A percentile compares a stretch with the other conserved stretches of the same genome.
Evolutionary conservation across 306 rosid genomes (phyloP).

Genomic region (Luffa acutangula): DNA sequence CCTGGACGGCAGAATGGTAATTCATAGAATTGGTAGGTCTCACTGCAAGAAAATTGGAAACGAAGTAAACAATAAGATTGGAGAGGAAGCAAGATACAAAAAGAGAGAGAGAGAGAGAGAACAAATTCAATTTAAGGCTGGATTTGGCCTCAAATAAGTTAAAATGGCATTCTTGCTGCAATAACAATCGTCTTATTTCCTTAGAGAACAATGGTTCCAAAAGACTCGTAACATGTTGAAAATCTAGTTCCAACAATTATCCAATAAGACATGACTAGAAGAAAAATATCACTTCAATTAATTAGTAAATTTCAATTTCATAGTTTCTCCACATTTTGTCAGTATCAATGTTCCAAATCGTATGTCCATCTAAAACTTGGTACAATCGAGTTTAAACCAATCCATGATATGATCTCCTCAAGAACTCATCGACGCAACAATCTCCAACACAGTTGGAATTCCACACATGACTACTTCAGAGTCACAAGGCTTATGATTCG

Average conservation of each 20-base stretch:
- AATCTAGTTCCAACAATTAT: neutral
- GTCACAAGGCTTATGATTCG: neutral
- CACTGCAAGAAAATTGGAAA: constrained; percentile 37
- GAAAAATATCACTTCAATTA: neutral
- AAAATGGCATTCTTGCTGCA: neutral
- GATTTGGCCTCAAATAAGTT: neutral
- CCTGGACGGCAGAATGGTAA: constrained; percentile 87
- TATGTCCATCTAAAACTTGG: neutral
- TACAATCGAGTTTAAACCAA: neutral
- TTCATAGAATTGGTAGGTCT: constrained; percentile 68
- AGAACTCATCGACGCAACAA: neutral
- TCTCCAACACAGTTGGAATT: neutral
- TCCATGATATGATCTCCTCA: neutral
- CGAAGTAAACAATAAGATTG: constrained; percentile 9
- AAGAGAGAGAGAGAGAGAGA: neutral
- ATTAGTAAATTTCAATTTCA: neutral
- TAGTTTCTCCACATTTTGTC: neutral
- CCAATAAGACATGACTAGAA: neutral
- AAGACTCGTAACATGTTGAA: neutral
- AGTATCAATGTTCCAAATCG: neutral
- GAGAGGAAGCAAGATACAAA: neutral
- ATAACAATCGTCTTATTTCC: neutral
- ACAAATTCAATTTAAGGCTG: neutral
- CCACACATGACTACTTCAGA: neutral
- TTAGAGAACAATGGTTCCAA: neutral